These are phyloP conservation scores for Prunus kanzakura DNA, from an alignment of 306 rosid species.

Conservation along the genomic window DNA sequence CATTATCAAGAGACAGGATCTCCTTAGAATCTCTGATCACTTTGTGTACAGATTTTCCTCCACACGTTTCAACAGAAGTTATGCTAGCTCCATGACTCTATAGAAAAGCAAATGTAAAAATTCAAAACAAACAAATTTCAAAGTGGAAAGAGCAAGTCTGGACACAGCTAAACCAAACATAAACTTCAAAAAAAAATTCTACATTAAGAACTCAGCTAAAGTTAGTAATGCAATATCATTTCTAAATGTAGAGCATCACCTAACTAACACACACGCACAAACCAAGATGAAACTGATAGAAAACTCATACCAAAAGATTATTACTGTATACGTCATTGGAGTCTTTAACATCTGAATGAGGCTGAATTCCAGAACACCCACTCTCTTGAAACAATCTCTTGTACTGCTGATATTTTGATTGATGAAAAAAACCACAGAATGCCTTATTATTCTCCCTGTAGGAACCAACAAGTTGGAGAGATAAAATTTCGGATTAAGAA, in stretches of 20 bases:
- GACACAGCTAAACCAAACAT: background rate
- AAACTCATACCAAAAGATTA: conserved; percentile 22
- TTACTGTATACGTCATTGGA: conserved; percentile 4
- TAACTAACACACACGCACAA: conserved; percentile 4
- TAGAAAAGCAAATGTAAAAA: conserved; percentile 4
- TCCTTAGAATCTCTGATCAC: conserved; percentile 24
- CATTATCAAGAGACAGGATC: conserved; percentile 24
- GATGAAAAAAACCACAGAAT: conserved; percentile 75
- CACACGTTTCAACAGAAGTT: conserved; percentile 32
- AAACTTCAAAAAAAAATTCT: background rate
- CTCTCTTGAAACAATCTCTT: conserved; percentile 37
- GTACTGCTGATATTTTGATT: conserved; percentile 36
- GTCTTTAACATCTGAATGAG: conserved; percentile 7
- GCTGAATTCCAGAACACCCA: conserved; percentile 23
- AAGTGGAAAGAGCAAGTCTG: conserved; percentile 2
- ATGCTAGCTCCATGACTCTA: conserved; percentile 39
- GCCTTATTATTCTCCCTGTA: conserved; percentile 89
- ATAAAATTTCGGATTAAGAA: conserved; percentile 10
- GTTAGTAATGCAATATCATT: conserved; percentile 11
- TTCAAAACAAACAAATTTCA: conserved; percentile 7
- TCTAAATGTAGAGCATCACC: background rate
- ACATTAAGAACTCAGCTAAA: background rate
- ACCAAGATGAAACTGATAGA: conserved; percentile 17
- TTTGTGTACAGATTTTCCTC: conserved; percentile 26
- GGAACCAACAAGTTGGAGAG: conserved; percentile 31